These are phyloP conservation scores for Pyrenophora teres DNA, from an alignment of 2,329 filamentous ascomycete genomes.

Conservation along the genomic window DNA sequence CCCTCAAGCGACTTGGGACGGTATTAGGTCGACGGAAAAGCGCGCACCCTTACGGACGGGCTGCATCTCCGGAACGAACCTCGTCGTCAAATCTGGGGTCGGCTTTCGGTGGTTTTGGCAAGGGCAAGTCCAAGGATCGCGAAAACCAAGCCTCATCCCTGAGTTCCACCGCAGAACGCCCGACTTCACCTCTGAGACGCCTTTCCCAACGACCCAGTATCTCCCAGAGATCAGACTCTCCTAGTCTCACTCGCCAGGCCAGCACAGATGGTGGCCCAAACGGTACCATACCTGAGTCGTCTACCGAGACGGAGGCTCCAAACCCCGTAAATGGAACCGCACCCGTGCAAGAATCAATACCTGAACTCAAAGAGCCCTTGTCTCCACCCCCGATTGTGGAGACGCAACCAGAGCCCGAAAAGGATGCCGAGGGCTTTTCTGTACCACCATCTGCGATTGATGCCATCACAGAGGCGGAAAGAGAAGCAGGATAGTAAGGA, in stretches of 20 bases:
- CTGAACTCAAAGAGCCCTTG: conserved; percentile 45
- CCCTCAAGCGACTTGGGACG: conserved; percentile 50
- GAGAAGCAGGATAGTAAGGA: conserved; percentile 58
- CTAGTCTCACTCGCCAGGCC: conserved; percentile 35
- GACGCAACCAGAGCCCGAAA: conserved; percentile 49
- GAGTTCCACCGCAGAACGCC: conserved; percentile 35
- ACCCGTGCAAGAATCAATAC: conserved; percentile 36
- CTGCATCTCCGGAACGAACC: conserved; percentile 58
- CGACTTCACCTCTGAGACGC: conserved; percentile 40
- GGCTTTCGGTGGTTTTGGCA: conserved; percentile 65
- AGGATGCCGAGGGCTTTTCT: conserved; percentile 76
- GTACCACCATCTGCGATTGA: conserved; percentile 67
- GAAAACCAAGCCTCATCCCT: conserved; percentile 49
- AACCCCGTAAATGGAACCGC: conserved; percentile 38
- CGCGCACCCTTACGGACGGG: conserved; percentile 46
- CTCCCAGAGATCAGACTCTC: conserved; percentile 42
- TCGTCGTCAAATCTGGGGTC: conserved; percentile 59
- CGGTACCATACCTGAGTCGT: conserved; percentile 33
- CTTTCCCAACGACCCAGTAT: conserved; percentile 35
- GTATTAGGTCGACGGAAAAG: conserved; percentile 47
- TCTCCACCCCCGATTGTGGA: conserved; percentile 33
- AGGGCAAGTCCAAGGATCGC: conserved; percentile 68
- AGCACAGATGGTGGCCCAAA: conserved; percentile 38
- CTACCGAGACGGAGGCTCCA: conserved; percentile 23
- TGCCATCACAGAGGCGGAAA: conserved; percentile 70